These are phyloP conservation scores for Solanum microdontum DNA, from an alignment of 257 asterid species.

Conservation along the genomic window DNA sequence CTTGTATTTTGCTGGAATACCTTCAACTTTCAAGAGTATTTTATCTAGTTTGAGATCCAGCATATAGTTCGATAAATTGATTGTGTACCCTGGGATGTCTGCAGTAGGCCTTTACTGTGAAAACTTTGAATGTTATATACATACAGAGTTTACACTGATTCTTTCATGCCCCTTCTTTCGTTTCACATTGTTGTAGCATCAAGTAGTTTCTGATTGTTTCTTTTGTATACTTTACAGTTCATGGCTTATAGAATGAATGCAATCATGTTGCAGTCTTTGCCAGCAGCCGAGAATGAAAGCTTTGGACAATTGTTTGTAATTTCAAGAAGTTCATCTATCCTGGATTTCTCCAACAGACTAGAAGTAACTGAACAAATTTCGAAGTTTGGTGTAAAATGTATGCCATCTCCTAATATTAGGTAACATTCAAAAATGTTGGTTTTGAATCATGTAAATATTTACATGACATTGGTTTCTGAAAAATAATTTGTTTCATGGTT, in stretches of 20 bases:
- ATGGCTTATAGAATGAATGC: slow-evolving; percentile 37
- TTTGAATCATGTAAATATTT: neutral
- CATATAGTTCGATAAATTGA: neutral
- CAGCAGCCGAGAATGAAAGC: slow-evolving; percentile 22
- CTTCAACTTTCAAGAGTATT: neutral
- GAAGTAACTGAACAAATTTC: slow-evolving; percentile 19
- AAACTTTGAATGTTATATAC: neutral
- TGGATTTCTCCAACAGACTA: slow-evolving; percentile 10
- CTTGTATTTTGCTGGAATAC: neutral
- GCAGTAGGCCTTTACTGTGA: neutral
- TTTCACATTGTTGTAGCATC: neutral
- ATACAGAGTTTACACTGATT: neutral
- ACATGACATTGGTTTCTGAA: neutral
- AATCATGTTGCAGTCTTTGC: slow-evolving; percentile 20
- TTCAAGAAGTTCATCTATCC: slow-evolving; percentile 17
- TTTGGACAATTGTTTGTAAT: slow-evolving; percentile 13
- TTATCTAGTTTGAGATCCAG: neutral
- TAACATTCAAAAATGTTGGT: slow-evolving; percentile 7
- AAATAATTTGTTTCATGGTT: neutral
- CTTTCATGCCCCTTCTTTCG: neutral
- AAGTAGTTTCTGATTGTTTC: neutral
- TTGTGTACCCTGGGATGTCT: neutral
- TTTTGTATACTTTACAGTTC: slow-evolving; percentile 32
- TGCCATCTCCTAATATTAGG: slow-evolving; percentile 36
- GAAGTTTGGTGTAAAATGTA: slow-evolving; percentile 10